A percentile compares a stretch with the other conserved stretches of the same genome.
phyloP scores from a whole-genome alignment of 495 filamentous ascomycete species.

The Darksidea phi region DNA sequence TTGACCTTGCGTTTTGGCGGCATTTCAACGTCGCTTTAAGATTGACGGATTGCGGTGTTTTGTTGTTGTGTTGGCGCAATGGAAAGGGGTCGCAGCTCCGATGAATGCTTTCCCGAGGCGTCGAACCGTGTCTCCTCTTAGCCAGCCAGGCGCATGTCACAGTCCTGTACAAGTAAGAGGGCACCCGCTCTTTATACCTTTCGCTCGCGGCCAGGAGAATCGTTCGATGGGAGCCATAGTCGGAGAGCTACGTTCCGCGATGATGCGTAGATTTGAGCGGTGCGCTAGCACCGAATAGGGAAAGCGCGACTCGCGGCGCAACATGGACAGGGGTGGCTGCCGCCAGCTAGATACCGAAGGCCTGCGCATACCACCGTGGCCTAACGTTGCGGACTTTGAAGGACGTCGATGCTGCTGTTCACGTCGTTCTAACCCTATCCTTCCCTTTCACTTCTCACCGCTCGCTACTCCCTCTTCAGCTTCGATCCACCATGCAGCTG shows the following conservation, averaged over 20 bases:
- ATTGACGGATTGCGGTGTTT: background rate
- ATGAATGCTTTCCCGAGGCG: no score
- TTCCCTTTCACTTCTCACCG: background rate
- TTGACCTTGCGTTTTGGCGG: slow-evolving; percentile 30
- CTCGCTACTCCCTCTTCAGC: slow-evolving; percentile 6
- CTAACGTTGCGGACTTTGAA: no score
- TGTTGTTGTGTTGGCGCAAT: background rate
- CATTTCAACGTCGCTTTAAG: slow-evolving; percentile 7
- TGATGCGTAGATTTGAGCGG: slow-evolving; percentile 8
- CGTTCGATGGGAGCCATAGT: slow-evolving; percentile 2
- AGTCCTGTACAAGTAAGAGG: background rate
- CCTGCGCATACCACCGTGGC: no score
- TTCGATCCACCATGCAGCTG: slow-evolving; percentile 15
- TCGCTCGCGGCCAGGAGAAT: background rate
- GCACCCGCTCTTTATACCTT: slow-evolving; percentile 1
- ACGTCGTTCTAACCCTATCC: background rate
- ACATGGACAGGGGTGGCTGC: no score
- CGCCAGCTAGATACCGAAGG: no score
- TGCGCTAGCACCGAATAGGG: background rate
- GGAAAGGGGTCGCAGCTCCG: background rate
- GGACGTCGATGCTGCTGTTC: background rate
- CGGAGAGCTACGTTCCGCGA: slow-evolving; percentile 3
- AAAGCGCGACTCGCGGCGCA: background rate
- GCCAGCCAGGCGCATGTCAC: background rate
- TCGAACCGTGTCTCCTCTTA: background rate